Conservation (phyloP, 108 stramenopile genomes). For the Skeletonema grethae region DNA sequence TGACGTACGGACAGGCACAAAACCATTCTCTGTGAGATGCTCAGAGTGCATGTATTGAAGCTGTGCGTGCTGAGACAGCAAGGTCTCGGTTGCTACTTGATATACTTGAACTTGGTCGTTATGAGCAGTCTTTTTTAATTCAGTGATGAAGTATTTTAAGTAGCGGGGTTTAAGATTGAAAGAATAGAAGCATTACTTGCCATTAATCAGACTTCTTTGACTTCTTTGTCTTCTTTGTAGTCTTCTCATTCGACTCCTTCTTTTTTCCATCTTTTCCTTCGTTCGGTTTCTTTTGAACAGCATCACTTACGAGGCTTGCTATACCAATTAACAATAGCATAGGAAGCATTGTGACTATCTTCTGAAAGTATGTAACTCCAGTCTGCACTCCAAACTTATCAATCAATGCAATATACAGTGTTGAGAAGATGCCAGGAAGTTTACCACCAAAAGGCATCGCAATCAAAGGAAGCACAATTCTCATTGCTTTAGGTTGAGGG, state of each 20-base stretch:
- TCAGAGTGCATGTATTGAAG: too few relatives aligned
- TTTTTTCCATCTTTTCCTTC: slow-evolving; percentile 19
- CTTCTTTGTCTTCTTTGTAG: background rate
- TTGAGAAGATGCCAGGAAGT: slow-evolving; percentile 53
- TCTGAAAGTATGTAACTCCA: slow-evolving; percentile 72
- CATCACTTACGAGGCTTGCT: slow-evolving; percentile 44
- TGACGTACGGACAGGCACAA: too few relatives aligned
- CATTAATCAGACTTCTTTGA: slow-evolving; percentile 15
- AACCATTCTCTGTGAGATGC: too few relatives aligned
- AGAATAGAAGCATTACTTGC: background rate
- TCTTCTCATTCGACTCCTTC: slow-evolving; percentile 20
- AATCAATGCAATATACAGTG: slow-evolving; percentile 57
- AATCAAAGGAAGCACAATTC: slow-evolving; percentile 76
- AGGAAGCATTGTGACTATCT: slow-evolving; percentile 70
- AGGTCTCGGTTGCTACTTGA: too few relatives aligned
- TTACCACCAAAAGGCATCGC: slow-evolving; percentile 70
- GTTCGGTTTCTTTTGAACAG: slow-evolving; percentile 26
- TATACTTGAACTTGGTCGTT: too few relatives aligned
- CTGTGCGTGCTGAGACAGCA: too few relatives aligned
- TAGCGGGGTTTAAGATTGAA: too few relatives aligned
- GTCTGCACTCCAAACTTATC: slow-evolving; percentile 75
- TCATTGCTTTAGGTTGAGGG: slow-evolving; percentile 57
- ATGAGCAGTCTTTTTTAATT: too few relatives aligned
- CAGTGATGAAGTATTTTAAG: too few relatives aligned
- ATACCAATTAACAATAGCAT: slow-evolving; percentile 52